phyloP scores from a whole-genome alignment of 257 asterid species.

The Forsythia suspensa region DNA sequence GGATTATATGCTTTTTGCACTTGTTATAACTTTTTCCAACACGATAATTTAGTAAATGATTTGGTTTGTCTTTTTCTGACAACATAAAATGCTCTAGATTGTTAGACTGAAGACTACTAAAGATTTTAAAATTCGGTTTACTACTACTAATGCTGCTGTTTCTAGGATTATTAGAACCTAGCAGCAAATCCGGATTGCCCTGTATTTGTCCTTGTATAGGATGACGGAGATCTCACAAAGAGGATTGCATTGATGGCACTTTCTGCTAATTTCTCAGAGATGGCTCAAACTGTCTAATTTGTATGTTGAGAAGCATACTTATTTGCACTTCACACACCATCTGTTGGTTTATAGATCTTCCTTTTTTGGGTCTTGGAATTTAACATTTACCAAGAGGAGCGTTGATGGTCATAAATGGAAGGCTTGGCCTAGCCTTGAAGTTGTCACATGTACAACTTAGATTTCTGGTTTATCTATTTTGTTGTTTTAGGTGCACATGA shows the following conservation, averaged over 20 bases:
- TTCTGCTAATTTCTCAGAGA: background rate
- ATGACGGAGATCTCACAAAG: background rate
- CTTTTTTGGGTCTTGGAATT: background rate
- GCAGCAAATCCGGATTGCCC: background rate
- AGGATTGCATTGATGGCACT: background rate
- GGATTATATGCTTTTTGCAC: background rate
- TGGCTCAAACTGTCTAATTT: too few species aligned
- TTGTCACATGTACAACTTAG: background rate
- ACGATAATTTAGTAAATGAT: background rate
- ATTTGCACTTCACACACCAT: background rate
- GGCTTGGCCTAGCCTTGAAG: background rate
- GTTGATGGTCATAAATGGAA: background rate
- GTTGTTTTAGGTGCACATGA: background rate
- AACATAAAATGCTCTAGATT: too few species aligned
- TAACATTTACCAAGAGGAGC: background rate
- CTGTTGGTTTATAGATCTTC: background rate
- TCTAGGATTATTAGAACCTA: background rate
- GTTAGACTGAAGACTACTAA: background rate
- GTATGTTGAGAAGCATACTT: background rate
- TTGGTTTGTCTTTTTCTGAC: background rate
- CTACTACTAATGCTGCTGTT: background rate
- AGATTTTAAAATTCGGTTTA: background rate
- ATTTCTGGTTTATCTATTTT: background rate
- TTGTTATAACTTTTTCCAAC: background rate
- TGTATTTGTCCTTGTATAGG: background rate